Base-by-base conservation (phyloP, 1,139 yeast species). In the Arxiozyma bovina region DNA sequence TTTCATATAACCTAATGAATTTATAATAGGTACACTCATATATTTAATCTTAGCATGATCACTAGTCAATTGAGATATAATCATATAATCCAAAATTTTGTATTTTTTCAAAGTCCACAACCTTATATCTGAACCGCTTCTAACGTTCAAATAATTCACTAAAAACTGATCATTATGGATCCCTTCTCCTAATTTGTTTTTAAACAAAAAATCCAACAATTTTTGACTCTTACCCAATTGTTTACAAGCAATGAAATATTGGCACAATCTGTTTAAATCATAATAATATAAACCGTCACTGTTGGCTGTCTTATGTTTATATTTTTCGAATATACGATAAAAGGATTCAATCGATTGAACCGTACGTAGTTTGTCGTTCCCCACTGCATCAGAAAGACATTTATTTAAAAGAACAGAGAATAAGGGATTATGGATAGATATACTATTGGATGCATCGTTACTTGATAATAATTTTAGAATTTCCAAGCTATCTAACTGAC, bases 191-290 rank as follows among this genome's bases (percentile, higher is more conserved):
- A 42, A 40, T 7, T 58, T 55, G 9, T 52, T 52, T 20, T 54
- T 50, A 5, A 65, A 42, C 15, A 66, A 51, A 42, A 50, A 60
- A 15, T 58, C 55, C n/a, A 67, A 52, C 8, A 64, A 61, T 3
- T 23, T 52, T 47, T 64, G 65, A 6, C 70, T 69, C 43, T 58
- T 60, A n/a, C 58, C 56, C 20, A 67, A 53, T 48, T 63, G 63
- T 11, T 58, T 61, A 38, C 52, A 52, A 15, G 56, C 51, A 7
- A 66, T 56, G 40, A 66, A 66, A 42, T 50, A 54, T n/a, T 54
- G 50, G 34, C 63, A 57, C 34, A 67, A 56, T 20, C 53, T 38
- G 50, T 65, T 67, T 22, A 65, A 34, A 55, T 67, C 71, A 52
- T 61, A 52, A 22, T 30, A 21, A 3, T 21, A 21, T 7, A 22